Base-by-base conservation (phyloP, 768 basidiomycete genomes). In the Kwoniella dejecticola region DNA sequence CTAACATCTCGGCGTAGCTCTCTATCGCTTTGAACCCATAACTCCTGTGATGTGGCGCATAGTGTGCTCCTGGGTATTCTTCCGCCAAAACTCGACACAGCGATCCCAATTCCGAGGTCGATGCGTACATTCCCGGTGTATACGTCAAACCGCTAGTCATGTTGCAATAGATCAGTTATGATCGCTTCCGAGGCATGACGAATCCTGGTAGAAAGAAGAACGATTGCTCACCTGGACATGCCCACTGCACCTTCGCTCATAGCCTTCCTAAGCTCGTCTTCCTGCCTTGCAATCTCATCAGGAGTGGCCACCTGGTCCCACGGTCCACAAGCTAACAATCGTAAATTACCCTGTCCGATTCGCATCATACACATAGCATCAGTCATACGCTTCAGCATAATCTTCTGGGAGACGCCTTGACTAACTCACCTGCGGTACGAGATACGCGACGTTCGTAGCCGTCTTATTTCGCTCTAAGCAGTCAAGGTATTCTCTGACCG, bases 101-200 rank as follows among this genome's bases (percentile, higher is more conserved):
- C 0, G 55, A 57, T 1, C 63, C 67, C 2, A 77, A 64, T 57
- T 77, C 76, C 12, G 69, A 67, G 11, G 65, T 71, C 11, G 71
- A 70, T 10, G 76, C 76, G 65, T 77, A 77, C 76, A 77, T 77
- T 19, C 76, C 76, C 13, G 76, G 76, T 3, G 72, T 74, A 52
- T 77, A 77, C 7, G 76, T 77, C 38, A 77, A 62, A 45, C 76
- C 76, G 49, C 63, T 65, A 46, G 21, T 3, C 4, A 24, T 26
- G 46, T 7, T 10, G 5, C 38, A 27, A 33, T 46, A n/a, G n/a
- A n/a, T n/a, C n/a, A n/a, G n/a, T n/a, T n/a, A n/a, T n/a, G n/a
- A n/a, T n/a, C n/a, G n/a, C n/a, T n/a, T n/a, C n/a, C n/a, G n/a
- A n/a, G n/a, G n/a, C n/a, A n/a, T n/a, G n/a, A 21, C 15, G 36